A percentile compares a stretch with the other conserved stretches of the same genome.
Conservation (phyloP, 2,329 filamentous ascomycete species). For the Botrytis paeoniae region DNA sequence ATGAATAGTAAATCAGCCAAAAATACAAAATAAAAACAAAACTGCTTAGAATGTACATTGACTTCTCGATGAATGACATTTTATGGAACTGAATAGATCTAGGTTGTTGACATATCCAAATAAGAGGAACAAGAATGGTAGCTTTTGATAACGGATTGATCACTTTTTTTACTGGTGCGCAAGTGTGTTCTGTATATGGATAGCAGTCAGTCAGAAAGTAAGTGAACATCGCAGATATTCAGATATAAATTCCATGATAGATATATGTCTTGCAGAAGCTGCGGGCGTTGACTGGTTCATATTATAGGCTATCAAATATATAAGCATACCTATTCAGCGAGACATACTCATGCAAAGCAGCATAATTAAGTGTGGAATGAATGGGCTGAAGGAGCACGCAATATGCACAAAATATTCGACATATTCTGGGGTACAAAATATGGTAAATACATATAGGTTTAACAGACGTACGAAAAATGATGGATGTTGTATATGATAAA, state of each 20-base stretch:
- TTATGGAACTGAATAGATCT: not conserved
- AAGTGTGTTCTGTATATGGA: not conserved
- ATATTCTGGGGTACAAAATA: not conserved
- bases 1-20: not conserved
- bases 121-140: not conserved
- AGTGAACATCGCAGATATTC: not conserved
- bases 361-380: not conserved
- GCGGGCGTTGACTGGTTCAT: not conserved
- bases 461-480: not conserved
- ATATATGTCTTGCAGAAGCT: not conserved
- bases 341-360: not conserved
- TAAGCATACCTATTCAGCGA: not conserved
- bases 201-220: not conserved
- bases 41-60: not conserved
- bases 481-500: not conserved
- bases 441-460: not conserved
- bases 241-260: not conserved
- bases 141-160: not conserved
- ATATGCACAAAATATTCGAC: slow-evolving; percentile 13
- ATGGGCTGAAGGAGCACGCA: slow-evolving; percentile 9
- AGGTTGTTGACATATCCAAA: not conserved
- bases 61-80: not conserved
- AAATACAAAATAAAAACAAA: not conserved
- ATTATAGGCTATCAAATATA: not conserved
- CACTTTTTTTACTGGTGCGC: not conserved